phyloP scores from a whole-genome alignment of 1,139 yeast genomes.

The Kazachstania sp. region DNA sequence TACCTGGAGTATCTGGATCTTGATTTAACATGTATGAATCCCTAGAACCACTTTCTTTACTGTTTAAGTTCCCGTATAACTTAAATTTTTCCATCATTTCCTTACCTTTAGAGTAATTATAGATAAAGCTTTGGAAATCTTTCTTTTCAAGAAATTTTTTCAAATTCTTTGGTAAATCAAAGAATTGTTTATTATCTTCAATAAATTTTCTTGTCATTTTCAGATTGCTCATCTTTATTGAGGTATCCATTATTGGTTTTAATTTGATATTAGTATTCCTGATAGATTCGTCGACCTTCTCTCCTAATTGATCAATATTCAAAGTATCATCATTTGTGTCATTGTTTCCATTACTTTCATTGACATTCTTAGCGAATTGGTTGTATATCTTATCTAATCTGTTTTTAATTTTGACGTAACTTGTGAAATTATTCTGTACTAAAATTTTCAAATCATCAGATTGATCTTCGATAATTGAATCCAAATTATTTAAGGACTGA shows the following conservation, averaged over 20 bases:
- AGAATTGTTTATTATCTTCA: constrained; percentile 51
- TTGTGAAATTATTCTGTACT: constrained; percentile 65
- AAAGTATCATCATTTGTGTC: constrained; percentile 12
- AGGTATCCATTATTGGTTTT: constrained; percentile 66
- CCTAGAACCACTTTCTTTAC: not conserved
- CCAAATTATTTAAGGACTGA: constrained; percentile 49
- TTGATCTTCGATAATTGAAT: constrained; percentile 52
- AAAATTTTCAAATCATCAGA: constrained; percentile 55
- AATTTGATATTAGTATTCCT: constrained; percentile 57
- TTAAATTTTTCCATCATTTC: constrained; percentile 27
- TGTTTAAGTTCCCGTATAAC: not conserved
- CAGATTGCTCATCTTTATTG: constrained; percentile 52
- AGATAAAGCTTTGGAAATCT: constrained; percentile 63
- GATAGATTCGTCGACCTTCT: constrained; percentile 41
- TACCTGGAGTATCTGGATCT: not conserved
- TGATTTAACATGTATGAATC: too few species aligned
- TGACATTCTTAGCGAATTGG: constrained; percentile 32
- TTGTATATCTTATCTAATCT: constrained; percentile 49
- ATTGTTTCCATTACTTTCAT: not conserved
- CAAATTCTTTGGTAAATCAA: constrained; percentile 63
- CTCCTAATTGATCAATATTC: constrained; percentile 36
- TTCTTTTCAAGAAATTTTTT: constrained; percentile 45
- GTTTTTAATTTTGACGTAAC: constrained; percentile 70
- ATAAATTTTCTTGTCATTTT: constrained; percentile 54
- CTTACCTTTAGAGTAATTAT: constrained; percentile 57